Conservation (phyloP, 495 filamentous ascomycete species). For the Evernia prunastri region DNA sequence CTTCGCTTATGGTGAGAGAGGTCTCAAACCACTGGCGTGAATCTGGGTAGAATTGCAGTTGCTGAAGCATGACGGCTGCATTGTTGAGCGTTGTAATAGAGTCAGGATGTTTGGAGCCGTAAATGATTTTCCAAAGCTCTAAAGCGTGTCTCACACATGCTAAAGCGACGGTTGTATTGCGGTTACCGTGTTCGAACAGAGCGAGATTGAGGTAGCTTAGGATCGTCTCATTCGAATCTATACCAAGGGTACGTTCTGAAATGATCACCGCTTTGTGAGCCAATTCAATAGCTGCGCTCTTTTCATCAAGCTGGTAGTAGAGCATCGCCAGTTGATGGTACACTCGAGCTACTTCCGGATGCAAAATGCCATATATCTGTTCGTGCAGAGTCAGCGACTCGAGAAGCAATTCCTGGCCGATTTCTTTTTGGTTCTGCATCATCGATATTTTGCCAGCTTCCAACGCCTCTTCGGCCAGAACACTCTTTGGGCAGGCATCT, state of each 20-base stretch:
- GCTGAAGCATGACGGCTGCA: slow-evolving; percentile 95
- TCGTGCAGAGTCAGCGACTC: slow-evolving; percentile 95
- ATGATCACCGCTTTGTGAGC: slow-evolving; percentile 95
- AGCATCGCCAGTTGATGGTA: slow-evolving; percentile 93
- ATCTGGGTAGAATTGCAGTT: slow-evolving; percentile 82
- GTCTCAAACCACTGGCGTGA: slow-evolving; percentile 96
- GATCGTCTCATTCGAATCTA: slow-evolving; percentile 90
- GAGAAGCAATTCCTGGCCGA: slow-evolving; percentile 90
- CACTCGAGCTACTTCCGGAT: slow-evolving; percentile 91
- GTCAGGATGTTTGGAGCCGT: slow-evolving; percentile 88
- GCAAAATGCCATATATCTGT: slow-evolving; percentile 96
- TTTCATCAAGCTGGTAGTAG: slow-evolving; percentile 93
- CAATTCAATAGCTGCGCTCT: slow-evolving; percentile 87
- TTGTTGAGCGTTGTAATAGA: slow-evolving; percentile 99
- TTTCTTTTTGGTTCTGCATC: slow-evolving; percentile 87
- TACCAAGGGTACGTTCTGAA: slow-evolving; percentile 85
- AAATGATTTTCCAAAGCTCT: slow-evolving; percentile 94
- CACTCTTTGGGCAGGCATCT: slow-evolving; percentile 80
- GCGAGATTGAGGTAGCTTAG: slow-evolving; percentile 92
- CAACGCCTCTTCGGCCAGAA: slow-evolving; percentile 88
- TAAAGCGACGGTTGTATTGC: slow-evolving; percentile 78
- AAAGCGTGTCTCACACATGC: slow-evolving; percentile 86
- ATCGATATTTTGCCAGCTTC: slow-evolving; percentile 94
- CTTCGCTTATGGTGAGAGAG: slow-evolving; percentile 77
- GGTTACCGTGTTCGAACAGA: slow-evolving; percentile 87